Percentiles rank a stretch among this genome's conserved stretches.
Conservation (phyloP, 169 alveolate genomes). For the Cryptosporidium ubiquitum region DNA sequence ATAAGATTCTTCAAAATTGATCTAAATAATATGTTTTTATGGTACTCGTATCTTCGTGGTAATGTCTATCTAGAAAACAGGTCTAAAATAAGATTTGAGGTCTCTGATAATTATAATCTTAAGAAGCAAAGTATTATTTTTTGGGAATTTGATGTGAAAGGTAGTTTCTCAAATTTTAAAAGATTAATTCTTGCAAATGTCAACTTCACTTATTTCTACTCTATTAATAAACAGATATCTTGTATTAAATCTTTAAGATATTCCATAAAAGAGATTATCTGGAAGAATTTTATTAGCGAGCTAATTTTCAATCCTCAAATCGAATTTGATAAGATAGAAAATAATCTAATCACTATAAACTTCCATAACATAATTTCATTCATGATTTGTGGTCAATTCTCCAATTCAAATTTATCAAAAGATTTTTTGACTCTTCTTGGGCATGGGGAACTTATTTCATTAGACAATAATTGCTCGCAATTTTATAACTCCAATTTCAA, state of each 20-base stretch:
- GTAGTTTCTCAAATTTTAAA: slow-evolving; percentile 8
- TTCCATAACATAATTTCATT: slow-evolving; percentile 21
- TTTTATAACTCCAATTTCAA: not conserved
- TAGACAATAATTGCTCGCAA: not conserved
- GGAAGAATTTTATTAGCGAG: slow-evolving; percentile 61
- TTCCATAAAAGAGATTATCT: slow-evolving; percentile 43
- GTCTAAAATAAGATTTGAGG: slow-evolving; percentile 12
- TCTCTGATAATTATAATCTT: slow-evolving; percentile 28
- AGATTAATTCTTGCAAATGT: slow-evolving; percentile 26
- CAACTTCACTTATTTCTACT: slow-evolving; percentile 7
- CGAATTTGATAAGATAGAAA: not conserved
- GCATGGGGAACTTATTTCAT: slow-evolving; percentile 41
- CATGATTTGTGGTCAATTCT: slow-evolving; percentile 19
- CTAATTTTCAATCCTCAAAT: slow-evolving; percentile 6
- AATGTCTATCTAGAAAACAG: slow-evolving; percentile 15
- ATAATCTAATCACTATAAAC: not conserved
- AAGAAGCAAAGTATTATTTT: slow-evolving; percentile 16
- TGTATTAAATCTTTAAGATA: slow-evolving; percentile 59
- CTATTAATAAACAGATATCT: slow-evolving; percentile 13
- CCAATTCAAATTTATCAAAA: not conserved
- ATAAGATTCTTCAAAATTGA: not conserved
- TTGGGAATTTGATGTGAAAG: slow-evolving; percentile 58
- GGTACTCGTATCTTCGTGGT: slow-evolving; percentile 25
- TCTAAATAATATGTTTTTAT: not conserved
- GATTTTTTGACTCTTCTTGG: slow-evolving; percentile 38